Evolutionary conservation across 2,329 filamentous ascomycete genomes (phyloP), one percentile per base, ranked within the genome.

Genomic region (Penicillium sp.): DNA sequence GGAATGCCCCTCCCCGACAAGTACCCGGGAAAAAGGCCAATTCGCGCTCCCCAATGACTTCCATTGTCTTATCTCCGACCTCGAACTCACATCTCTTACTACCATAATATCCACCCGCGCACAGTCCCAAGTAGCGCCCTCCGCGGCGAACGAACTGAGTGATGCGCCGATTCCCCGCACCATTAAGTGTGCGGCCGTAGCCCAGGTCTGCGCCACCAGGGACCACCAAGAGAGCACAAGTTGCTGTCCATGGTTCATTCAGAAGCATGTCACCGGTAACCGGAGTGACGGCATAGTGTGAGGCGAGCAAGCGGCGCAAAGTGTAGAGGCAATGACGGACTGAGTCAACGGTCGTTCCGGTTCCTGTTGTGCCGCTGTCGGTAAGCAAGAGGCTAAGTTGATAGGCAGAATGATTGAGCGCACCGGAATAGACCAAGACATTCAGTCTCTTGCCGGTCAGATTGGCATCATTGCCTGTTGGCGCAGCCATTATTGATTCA

Each of bases 71-170:
- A 68, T 94, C 86, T 2, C 92, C 91, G 11, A 94, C 87, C 75
- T 97, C 93, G 60, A 97, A 99, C 71, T 99, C 94, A 69, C 93
- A 97, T 59, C 81, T 82, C 34, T 81, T 79, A 61, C 83, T 87
- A 19, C 89, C 94, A 67, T 96, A 99, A 75, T 99, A 99, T 10
- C 89, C 94, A 5, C 94, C 94, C 2, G 94, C 94, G 70, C 94
- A 99, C 65, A 99, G 87, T 0, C 94, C 94, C 2, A 99, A 82
- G 69, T 94, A 99, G 0, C 84, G 80, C 14, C 94, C 94, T 24
- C 94, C 94, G 26, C 85, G 82, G 55, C 91, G 89, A 46, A 99
- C 91, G 67, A 89, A 99, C 62, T 93, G 88, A 51, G 82, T 79
- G 71, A 99, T 97, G 61, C 85, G 83, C 31, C 88, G 83, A 72